Evolutionary conservation across 371 early-diverging fungal genomes (phyloP).

Genomic region (Smittium mucronatum): DNA sequence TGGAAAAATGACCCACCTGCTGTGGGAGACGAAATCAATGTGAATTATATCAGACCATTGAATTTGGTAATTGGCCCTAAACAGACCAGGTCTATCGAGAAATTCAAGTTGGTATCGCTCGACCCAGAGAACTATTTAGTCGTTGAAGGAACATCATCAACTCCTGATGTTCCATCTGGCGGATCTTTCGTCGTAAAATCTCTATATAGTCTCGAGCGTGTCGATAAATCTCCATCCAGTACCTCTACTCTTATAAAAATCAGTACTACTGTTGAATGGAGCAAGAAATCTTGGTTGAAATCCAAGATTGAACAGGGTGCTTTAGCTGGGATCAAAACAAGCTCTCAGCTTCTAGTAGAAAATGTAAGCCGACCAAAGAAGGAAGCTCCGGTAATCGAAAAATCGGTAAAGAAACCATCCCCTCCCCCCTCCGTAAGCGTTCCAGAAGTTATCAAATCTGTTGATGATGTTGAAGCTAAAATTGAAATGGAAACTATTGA

Average conservation of each 20-base stretch:
- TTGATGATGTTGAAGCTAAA: too few species aligned
- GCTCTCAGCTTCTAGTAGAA: too few species aligned
- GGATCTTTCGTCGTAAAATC: slow-evolving; percentile 59
- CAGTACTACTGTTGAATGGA: slow-evolving; percentile 54
- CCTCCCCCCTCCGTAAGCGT: too few species aligned
- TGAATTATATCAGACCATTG: slow-evolving; percentile 31
- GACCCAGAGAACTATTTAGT: slow-evolving; percentile 46
- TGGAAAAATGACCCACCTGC: too few species aligned
- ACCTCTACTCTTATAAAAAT: slow-evolving; percentile 45
- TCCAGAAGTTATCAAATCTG: too few species aligned
- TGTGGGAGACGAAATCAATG: too few species aligned
- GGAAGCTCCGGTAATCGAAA: too few species aligned
- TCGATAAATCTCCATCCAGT: slow-evolving; percentile 27
- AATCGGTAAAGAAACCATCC: too few species aligned
- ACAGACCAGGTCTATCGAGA: slow-evolving; percentile 48
- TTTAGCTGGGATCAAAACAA: background rate
- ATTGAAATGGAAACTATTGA: too few species aligned
- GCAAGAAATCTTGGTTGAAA: slow-evolving; percentile 60
- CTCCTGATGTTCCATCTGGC: slow-evolving; percentile 80
- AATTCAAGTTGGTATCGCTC: slow-evolving; percentile 40
- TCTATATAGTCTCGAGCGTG: slow-evolving; percentile 63
- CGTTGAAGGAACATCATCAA: slow-evolving; percentile 46
- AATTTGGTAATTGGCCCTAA: slow-evolving; percentile 49
- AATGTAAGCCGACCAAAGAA: too few species aligned
- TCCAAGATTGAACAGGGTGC: slow-evolving; percentile 42